Percentiles rank a stretch among this genome's conserved stretches.
phyloP scores from a whole-genome alignment of 169 alveolate genomes.

The Babesia sp. region DNA sequence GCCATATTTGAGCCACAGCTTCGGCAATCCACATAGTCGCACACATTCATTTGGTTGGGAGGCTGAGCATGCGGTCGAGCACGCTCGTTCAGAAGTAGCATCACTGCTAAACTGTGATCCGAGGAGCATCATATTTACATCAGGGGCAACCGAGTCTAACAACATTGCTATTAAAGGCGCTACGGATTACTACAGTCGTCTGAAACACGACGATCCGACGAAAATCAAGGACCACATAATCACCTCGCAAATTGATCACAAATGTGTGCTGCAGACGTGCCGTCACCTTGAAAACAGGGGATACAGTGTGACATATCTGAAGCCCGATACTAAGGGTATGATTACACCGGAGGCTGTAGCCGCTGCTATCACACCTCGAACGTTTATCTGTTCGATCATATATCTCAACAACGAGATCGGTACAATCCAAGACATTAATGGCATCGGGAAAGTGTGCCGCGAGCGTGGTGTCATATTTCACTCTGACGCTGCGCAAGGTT shows the following conservation, averaged over 20 bases:
- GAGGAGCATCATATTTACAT: constrained; percentile 94
- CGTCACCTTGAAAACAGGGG: constrained; percentile 88
- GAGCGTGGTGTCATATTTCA: constrained; percentile 91
- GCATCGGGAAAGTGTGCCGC: constrained; percentile 92
- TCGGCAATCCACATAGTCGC: constrained; percentile 96
- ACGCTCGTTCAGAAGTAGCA: constrained; percentile 90
- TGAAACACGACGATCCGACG: constrained; percentile 60
- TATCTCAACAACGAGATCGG: constrained; percentile 98
- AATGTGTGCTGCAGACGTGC: constrained; percentile 93
- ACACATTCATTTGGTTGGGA: constrained; percentile 97
- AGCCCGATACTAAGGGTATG: constrained; percentile 89
- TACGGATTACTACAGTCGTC: constrained; percentile 68
- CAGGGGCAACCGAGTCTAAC: constrained; percentile 99
- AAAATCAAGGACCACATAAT: constrained; percentile 91
- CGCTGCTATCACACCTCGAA: constrained; percentile 89
- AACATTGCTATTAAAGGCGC: constrained; percentile 95
- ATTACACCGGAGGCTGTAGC: constrained; percentile 85
- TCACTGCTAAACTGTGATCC: constrained; percentile 86
- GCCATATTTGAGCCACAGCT: constrained; percentile 91
- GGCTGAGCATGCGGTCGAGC: constrained; percentile 91
- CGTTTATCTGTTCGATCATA: constrained; percentile 92
- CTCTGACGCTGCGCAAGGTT: constrained; percentile 93
- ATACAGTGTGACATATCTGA: constrained; percentile 91
- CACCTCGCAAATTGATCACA: constrained; percentile 97
- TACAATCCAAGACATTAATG: constrained; percentile 91